phyloP scores from a whole-genome alignment of 2,329 filamentous ascomycete genomes.

The Exserohilum turcica region DNA sequence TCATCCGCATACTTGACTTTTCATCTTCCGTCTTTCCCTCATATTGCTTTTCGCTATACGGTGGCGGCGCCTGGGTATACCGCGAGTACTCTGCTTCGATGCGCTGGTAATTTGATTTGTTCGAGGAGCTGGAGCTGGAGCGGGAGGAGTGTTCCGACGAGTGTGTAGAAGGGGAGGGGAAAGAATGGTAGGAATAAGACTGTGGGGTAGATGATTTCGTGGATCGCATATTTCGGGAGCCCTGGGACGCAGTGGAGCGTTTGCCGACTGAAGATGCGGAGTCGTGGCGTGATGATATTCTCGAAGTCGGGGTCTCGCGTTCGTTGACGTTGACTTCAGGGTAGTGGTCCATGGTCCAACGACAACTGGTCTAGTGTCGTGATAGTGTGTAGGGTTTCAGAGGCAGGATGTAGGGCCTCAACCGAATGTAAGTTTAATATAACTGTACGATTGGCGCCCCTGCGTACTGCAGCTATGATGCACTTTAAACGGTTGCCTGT shows the following conservation, averaged over 20 bases:
- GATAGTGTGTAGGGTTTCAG: background rate
- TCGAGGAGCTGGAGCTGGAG: slow-evolving; percentile 11
- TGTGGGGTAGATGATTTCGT: background rate
- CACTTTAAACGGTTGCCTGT: slow-evolving; percentile 12
- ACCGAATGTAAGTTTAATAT: background rate
- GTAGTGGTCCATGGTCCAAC: slow-evolving; percentile 29
- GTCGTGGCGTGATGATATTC: slow-evolving; percentile 19
- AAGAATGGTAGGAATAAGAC: slow-evolving; percentile 16
- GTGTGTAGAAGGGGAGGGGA: slow-evolving; percentile 16
- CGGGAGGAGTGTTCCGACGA: slow-evolving; percentile 8
- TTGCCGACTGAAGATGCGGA: slow-evolving; percentile 25
- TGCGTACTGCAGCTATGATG: slow-evolving; percentile 1
- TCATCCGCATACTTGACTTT: slow-evolving; percentile 26
- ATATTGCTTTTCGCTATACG: slow-evolving; percentile 29
- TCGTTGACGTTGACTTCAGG: slow-evolving; percentile 29
- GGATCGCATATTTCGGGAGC: background rate
- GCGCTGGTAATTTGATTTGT: slow-evolving; percentile 6
- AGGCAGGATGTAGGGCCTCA: background rate
- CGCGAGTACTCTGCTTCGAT: slow-evolving; percentile 25
- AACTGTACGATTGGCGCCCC: background rate
- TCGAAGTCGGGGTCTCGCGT: slow-evolving; percentile 22
- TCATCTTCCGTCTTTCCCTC: slow-evolving; percentile 33
- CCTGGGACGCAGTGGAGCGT: background rate
- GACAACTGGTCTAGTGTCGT: background rate
- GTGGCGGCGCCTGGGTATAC: slow-evolving; percentile 30